A percentile compares a stretch with the other conserved stretches of the same genome.
phyloP scores from a whole-genome alignment of 139 green algal species.

The Tetraselmis chui region DNA sequence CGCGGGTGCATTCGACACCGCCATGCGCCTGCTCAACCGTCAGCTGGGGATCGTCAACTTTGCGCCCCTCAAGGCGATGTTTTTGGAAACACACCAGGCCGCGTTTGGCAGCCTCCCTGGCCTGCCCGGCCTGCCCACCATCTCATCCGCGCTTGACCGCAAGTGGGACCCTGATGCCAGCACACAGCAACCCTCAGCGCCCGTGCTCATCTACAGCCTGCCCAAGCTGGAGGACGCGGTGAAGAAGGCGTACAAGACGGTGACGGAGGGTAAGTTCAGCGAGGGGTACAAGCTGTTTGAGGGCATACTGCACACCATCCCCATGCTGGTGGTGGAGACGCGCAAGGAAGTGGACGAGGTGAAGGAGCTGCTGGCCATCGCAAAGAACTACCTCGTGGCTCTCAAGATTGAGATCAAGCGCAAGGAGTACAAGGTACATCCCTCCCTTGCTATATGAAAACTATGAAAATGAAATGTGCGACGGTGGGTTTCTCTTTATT shows the following conservation, averaged over 20 bases:
- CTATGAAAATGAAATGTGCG: no score
- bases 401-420: constrained; percentile 86
- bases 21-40: constrained; percentile 88
- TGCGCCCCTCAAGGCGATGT: constrained; percentile 74
- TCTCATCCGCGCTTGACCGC: constrained; percentile 66
- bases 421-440: constrained; percentile 62
- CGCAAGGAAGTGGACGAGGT: constrained; percentile 89
- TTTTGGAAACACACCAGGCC: constrained; percentile 76
- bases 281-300: constrained; percentile 83
- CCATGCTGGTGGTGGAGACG: constrained; percentile 83
- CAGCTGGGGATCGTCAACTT: constrained; percentile 90
- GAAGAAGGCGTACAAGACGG: constrained; percentile 80
- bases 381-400: constrained; percentile 74
- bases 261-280: constrained; percentile 97
- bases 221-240: constrained; percentile 31
- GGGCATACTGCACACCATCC: constrained; percentile 78
- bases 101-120: constrained; percentile 57
- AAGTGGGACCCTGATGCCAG: constrained; percentile 51
- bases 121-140: constrained; percentile 47
- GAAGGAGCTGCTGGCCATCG: constrained; percentile 91
- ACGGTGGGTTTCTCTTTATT: no score
- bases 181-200: constrained; percentile 48
- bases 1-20: constrained; percentile 77
- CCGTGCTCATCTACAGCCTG: constrained; percentile 40
- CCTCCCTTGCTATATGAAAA: no score